These are phyloP conservation scores for Saturnispora zaruensis DNA, from an alignment of 805 yeast species.

Conservation along the genomic window DNA sequence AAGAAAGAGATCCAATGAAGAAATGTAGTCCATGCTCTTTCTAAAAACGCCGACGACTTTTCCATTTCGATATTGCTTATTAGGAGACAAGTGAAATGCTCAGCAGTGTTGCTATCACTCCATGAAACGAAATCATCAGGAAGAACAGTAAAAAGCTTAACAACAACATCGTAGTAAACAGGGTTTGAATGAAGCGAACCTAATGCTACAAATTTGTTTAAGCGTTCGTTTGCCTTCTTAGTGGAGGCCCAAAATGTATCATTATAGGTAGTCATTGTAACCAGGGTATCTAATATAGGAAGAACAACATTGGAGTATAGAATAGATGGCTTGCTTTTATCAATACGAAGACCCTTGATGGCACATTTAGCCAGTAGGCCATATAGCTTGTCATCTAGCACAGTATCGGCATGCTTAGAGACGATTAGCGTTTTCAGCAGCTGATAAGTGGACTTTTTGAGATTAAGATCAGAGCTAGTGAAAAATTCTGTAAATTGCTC, in stretches of 20 bases:
- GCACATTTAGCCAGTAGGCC: constrained; percentile 38
- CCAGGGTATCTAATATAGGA: constrained; percentile 41
- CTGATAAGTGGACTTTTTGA: constrained; percentile 35
- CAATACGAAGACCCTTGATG: constrained; percentile 35
- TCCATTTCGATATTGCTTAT: constrained; percentile 20
- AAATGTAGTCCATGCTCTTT: constrained; percentile 24
- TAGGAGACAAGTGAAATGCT: constrained; percentile 15
- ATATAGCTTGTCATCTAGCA: constrained; percentile 24
- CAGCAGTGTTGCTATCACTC: constrained; percentile 5
- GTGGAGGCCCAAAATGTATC: constrained; percentile 44
- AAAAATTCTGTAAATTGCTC: constrained; percentile 40
- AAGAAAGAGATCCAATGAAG: constrained; percentile 11
- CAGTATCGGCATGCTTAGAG: constrained; percentile 13
- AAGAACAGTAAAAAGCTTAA: constrained; percentile 13
- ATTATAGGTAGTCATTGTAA: constrained; percentile 36
- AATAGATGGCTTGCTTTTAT: constrained; percentile 27
- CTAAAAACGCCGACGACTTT: constrained; percentile 16
- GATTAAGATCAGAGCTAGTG: constrained; percentile 31
- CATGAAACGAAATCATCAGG: constrained; percentile 19
- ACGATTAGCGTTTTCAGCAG: constrained; percentile 28
- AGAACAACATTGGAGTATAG: constrained; percentile 39
- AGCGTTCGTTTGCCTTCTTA: constrained; percentile 37
- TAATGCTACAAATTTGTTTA: constrained; percentile 38
- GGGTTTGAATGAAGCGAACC: constrained; percentile 50
- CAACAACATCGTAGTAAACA: constrained; percentile 33